phyloP scores from a whole-genome alignment of 106 monocot species.

The Hemerocallis citrina region DNA sequence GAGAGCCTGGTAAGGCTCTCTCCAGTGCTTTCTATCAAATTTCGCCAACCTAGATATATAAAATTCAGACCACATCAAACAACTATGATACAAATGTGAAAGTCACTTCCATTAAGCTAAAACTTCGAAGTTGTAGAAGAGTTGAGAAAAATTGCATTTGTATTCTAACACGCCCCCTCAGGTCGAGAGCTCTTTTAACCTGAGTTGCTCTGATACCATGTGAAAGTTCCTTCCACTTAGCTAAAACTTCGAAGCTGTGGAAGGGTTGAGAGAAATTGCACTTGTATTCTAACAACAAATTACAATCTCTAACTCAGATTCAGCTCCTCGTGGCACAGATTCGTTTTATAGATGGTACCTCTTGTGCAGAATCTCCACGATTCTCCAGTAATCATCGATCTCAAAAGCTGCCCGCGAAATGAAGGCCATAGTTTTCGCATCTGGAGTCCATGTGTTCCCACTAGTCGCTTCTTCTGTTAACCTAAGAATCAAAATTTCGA shows the following conservation, averaged over 20 bases:
- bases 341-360: conserved; percentile 24
- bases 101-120: too few relatives aligned
- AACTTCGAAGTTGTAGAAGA: too few relatives aligned
- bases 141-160: too few relatives aligned
- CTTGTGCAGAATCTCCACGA: conserved; percentile 54
- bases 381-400: conserved; percentile 64
- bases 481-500: conserved; percentile 7
- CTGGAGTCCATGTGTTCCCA: conserved; percentile 41
- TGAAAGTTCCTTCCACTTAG: too few relatives aligned
- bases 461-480: conserved; percentile 49
- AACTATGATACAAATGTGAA: not conserved
- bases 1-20: conserved; percentile 59
- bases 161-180: too few relatives aligned
- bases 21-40: conserved; percentile 64
- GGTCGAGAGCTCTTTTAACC: too few relatives aligned
- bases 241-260: too few relatives aligned
- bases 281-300: too few relatives aligned
- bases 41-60: conserved; percentile 35
- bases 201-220: too few relatives aligned
- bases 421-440: conserved; percentile 50
- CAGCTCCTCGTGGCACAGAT: not conserved
- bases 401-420: conserved; percentile 74
- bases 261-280: too few relatives aligned
- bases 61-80: too few relatives aligned
- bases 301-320: conserved; percentile 2